Conservation (phyloP, 495 filamentous ascomycete species). For the Neurospora sp. region DNA sequence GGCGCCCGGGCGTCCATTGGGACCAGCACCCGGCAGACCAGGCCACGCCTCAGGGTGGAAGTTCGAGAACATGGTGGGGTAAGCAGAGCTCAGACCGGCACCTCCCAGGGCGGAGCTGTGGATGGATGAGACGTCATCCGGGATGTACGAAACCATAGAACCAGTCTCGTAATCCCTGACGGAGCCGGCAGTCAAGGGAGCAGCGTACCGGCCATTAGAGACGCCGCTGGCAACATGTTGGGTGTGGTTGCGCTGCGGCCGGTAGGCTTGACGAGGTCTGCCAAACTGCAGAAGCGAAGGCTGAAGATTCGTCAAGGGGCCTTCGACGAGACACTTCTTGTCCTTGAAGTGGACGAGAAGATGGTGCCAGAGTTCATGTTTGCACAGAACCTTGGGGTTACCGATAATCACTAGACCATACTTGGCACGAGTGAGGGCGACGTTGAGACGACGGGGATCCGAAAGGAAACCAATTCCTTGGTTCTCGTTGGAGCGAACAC, state of each 20-base stretch:
- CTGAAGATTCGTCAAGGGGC: slow-evolving; percentile 91
- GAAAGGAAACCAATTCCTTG: slow-evolving; percentile 99
- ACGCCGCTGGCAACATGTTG: slow-evolving; percentile 68
- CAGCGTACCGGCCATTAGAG: slow-evolving; percentile 34
- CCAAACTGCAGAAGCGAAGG: slow-evolving; percentile 92
- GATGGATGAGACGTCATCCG: slow-evolving; percentile 92
- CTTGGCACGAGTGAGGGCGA: slow-evolving; percentile 95
- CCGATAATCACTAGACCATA: slow-evolving; percentile 93
- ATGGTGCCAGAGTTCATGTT: slow-evolving; percentile 97
- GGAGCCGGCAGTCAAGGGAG: slow-evolving; percentile 35
- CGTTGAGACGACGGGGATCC: slow-evolving; percentile 94
- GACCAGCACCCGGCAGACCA: slow-evolving; percentile 55
- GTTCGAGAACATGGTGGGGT: slow-evolving; percentile 90
- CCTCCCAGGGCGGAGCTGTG: slow-evolving; percentile 87
- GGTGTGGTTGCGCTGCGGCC: slow-evolving; percentile 58
- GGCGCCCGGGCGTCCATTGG: slow-evolving; percentile 38
- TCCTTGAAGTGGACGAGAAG: slow-evolving; percentile 97
- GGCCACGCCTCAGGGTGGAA: slow-evolving; percentile 87
- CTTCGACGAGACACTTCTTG: slow-evolving; percentile 89
- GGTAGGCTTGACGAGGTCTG: slow-evolving; percentile 82
- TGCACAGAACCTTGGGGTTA: slow-evolving; percentile 95
- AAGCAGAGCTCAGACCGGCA: slow-evolving; percentile 65
- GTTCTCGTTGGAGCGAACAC: slow-evolving; percentile 97
- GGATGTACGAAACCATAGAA: slow-evolving; percentile 86
- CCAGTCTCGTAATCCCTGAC: slow-evolving; percentile 74